phyloP scores from a whole-genome alignment of 2,329 filamentous ascomycete genomes.

The Fusarium brevicatenulatum region DNA sequence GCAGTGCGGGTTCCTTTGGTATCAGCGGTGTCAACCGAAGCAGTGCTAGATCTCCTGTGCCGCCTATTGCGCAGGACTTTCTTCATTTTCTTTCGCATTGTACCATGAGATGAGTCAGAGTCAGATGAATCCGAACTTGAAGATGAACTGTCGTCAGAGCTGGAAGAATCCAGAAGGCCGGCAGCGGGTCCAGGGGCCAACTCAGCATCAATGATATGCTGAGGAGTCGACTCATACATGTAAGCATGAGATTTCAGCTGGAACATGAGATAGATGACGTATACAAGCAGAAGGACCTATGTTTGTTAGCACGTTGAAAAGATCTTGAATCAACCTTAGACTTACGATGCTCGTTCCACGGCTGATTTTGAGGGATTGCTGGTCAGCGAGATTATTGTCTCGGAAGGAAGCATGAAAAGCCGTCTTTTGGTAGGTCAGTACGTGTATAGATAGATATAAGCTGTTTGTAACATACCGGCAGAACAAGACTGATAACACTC shows the following conservation, averaged over 20 bases:
- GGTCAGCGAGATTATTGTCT: constrained; percentile 69
- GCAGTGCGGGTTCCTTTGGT: constrained; percentile 50
- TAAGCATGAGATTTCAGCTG: constrained; percentile 93
- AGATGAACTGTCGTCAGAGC: constrained; percentile 64
- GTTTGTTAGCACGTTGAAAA: background rate
- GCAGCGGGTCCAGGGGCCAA: constrained; percentile 85
- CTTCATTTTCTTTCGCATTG: constrained; percentile 79
- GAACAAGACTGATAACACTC: constrained; percentile 86
- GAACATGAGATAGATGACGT: constrained; percentile 85
- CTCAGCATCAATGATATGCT: constrained; percentile 92
- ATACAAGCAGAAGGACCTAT: constrained; percentile 66
- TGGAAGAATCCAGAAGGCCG: constrained; percentile 81
- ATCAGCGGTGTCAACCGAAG: constrained; percentile 69
- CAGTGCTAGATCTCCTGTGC: constrained; percentile 80
- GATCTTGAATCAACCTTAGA: background rate
- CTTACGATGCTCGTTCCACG: constrained; percentile 86
- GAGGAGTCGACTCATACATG: constrained; percentile 91
- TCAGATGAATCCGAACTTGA: constrained; percentile 77
- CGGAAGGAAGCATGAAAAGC: constrained; percentile 92
- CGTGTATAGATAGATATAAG: constrained; percentile 48
- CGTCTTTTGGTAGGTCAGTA: constrained; percentile 63
- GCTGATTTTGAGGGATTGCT: constrained; percentile 82
- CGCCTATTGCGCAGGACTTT: constrained; percentile 76
- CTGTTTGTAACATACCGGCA: constrained; percentile 69
- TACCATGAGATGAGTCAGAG: constrained; percentile 64